A percentile compares a stretch with the other conserved stretches of the same genome.
phyloP scores from a whole-genome alignment of 1,284 basidiomycete genomes.

The Caloboletus firmus region DNA sequence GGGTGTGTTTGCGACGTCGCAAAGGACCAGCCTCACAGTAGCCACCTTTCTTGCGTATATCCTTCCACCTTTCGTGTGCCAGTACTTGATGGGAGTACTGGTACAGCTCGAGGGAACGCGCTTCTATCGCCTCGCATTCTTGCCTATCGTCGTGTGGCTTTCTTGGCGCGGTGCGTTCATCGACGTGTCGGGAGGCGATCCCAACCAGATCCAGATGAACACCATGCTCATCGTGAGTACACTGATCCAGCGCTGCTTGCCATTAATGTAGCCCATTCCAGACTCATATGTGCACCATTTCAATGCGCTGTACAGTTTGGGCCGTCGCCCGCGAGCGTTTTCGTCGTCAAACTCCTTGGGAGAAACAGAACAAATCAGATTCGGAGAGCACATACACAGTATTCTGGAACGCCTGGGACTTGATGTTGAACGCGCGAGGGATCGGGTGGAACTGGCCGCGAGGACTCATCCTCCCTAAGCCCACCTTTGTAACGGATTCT shows the following conservation, averaged over 20 bases:
- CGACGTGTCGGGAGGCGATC: conserved; percentile 27
- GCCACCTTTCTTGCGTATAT: conserved; percentile 14
- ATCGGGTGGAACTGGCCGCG: conserved; percentile 35
- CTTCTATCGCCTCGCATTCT: conserved; percentile 24
- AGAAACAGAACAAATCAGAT: neutral
- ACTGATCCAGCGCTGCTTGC: neutral
- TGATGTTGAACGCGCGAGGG: conserved; percentile 25
- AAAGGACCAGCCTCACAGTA: conserved; percentile 8
- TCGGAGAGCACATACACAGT: conserved; percentile 5
- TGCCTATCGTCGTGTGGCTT: conserved; percentile 24
- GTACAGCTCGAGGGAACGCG: conserved; percentile 30
- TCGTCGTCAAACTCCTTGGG: conserved; percentile 7
- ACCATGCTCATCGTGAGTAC: conserved; percentile 20
- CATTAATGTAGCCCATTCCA: conserved; percentile 1
- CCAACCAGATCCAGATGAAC: conserved; percentile 15
- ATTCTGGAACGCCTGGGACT: conserved; percentile 30
- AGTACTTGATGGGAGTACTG: conserved; percentile 31
- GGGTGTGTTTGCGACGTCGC: conserved; percentile 9
- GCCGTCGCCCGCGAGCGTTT: conserved; percentile 16
- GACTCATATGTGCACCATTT: conserved; percentile 18
- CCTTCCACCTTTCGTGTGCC: conserved; percentile 15
- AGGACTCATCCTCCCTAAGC: conserved; percentile 20
- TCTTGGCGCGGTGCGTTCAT: conserved; percentile 25
- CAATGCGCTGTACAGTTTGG: conserved; percentile 21
- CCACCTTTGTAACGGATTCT: conserved; percentile 13